Evolutionary conservation across 257 asterid genomes (phyloP).

Genomic region (Solanum appendiculatum): DNA sequence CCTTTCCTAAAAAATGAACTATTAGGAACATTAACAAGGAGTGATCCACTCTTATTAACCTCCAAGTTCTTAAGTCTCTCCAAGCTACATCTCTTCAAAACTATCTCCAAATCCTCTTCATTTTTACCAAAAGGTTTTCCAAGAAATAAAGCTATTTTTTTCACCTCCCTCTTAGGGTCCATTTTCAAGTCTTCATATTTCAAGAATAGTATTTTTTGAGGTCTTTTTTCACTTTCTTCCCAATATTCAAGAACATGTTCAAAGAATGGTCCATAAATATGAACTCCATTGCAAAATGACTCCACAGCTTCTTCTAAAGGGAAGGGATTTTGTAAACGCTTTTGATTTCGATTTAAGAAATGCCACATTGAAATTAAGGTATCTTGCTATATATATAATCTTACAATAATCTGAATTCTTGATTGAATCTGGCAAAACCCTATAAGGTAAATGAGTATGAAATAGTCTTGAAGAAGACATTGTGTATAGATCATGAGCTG

Average conservation of each 20-base stretch:
- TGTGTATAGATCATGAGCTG: background rate
- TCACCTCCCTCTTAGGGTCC: too few species aligned
- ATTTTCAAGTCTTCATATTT: too few species aligned
- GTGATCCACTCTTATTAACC: background rate
- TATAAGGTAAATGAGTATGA: background rate
- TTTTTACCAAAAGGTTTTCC: background rate
- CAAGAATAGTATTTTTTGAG: too few species aligned
- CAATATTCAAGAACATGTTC: too few species aligned
- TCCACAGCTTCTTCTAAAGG: too few species aligned
- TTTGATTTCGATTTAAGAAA: too few species aligned
- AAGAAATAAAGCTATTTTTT: too few species aligned
- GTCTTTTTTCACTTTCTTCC: too few species aligned
- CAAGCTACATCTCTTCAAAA: background rate
- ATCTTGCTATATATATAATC: background rate
- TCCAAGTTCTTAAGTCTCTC: background rate
- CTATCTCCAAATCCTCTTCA: background rate
- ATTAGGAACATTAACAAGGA: rapidly evolving
- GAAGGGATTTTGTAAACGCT: too few species aligned
- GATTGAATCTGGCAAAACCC: background rate
- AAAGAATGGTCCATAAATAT: too few species aligned
- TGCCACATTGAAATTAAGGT: background rate
- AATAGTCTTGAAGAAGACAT: background rate
- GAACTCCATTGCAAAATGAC: too few species aligned
- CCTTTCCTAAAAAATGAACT: background rate
- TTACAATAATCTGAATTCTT: background rate